Evolutionary conservation across 2,329 filamentous ascomycete genomes (phyloP), one percentile per base, ranked within the genome.

Genomic region (Fusarium globosum): DNA sequence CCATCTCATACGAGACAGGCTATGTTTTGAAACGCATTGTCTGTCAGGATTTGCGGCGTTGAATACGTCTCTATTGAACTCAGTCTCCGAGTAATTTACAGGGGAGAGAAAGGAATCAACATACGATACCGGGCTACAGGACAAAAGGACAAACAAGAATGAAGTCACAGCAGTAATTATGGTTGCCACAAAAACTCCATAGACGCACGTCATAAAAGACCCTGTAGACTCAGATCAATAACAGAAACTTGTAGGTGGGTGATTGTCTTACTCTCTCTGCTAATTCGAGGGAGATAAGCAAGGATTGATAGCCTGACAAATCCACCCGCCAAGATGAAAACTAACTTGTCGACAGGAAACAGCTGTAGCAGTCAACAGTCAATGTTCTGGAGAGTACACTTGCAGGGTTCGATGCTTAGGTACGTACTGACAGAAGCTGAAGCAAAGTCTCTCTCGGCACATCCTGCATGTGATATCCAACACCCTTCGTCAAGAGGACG

Each of bases 1-100:
- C 48, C 78, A 75, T 79, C 84, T 80, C 76, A 84, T 80, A n/a
- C 68, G 62, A 13, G 67, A 65, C 21, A 78, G 60, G 12, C 55
- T 68, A 11, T 69, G 28, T 9, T 69, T 74, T 18, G 68, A 65
- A 7, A 76, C 59, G 18, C 76, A 78, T 14, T 76, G 41, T 14
- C 61, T 61, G 28, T 75, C 56, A 15, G 46, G 46, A 11, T 73
- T 75, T 4, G n/a, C 18, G 15, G 60, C 60, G 26, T 75, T 26
- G 20, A 74, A 78, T 11, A 78, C 68, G 56, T 78, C 76, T 21
- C 76, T 77, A 15, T 9, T 8, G 13, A 6, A 11, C 7, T 58
- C 14, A 46, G 38, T 42, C 14, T 20, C 23, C 2, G 7, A 8
- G 13, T 7, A 6, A 16, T 28, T 6, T 11, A 12, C 13, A 7